A percentile compares a stretch with the other conserved stretches of the same genome.
These are phyloP conservation scores for Thraustochytrium sp. DNA, from an alignment of 352 stramenopile genomes.

Conservation along the genomic window DNA sequence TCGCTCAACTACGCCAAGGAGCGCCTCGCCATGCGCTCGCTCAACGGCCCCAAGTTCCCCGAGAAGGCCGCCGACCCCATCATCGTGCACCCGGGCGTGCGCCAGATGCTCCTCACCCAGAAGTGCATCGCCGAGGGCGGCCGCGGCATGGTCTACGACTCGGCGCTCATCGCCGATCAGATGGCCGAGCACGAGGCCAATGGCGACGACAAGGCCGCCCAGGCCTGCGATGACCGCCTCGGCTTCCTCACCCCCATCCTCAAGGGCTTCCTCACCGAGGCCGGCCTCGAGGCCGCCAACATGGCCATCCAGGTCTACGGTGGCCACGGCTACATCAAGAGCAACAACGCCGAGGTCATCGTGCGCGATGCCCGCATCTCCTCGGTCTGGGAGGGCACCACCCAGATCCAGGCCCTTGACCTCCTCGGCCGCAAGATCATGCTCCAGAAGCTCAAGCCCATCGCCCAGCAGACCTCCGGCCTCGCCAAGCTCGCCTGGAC, in stretches of 20 bases:
- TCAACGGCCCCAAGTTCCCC: conserved; percentile 21
- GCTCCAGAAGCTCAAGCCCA: conserved; percentile 42
- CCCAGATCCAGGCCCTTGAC: conserved; percentile 44
- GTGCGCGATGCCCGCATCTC: conserved; percentile 38
- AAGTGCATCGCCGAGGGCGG: conserved; percentile 40
- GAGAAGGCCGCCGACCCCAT: conserved; percentile 40
- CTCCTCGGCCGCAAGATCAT: conserved; percentile 43
- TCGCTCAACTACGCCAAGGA: conserved; percentile 35
- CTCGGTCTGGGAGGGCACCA: conserved; percentile 41
- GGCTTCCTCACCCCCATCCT: conserved; percentile 45
- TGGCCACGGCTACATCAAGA: conserved; percentile 46
- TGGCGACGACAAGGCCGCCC: conserved; percentile 38
- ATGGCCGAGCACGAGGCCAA: conserved; percentile 31
- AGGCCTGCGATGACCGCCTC: conserved; percentile 32
- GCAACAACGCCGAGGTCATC: conserved; percentile 36
- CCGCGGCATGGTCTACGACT: conserved; percentile 44
- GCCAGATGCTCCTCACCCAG: conserved; percentile 42
- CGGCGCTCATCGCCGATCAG: background rate
- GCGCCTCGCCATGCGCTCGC: conserved; percentile 29
- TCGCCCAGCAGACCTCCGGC: conserved; percentile 16
- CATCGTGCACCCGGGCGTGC: conserved; percentile 40
- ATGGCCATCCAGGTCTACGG: conserved; percentile 39
- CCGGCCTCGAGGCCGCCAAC: conserved; percentile 37
- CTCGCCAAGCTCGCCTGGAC: conserved; percentile 19
- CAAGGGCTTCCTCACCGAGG: conserved; percentile 45